Percentiles rank a stretch among this genome's conserved stretches.
These are phyloP conservation scores for Penicillium tannophilum DNA, from an alignment of 495 filamentous ascomycete species.

Conservation along the genomic window DNA sequence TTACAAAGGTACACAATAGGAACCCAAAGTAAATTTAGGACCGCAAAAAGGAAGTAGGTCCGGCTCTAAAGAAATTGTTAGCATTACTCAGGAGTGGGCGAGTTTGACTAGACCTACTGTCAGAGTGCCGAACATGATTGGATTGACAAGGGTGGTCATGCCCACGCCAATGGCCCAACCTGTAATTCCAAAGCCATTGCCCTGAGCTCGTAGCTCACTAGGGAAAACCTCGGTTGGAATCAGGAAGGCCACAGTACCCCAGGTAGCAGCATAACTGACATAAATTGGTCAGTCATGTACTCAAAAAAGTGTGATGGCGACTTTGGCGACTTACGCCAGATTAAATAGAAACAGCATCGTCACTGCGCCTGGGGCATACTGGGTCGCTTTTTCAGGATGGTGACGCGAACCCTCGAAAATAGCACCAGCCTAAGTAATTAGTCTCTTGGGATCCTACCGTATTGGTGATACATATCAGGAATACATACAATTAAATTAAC, in stretches of 20 bases:
- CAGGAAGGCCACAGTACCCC: conserved; percentile 54
- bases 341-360: conserved; percentile 58
- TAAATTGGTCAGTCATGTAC: not conserved
- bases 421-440: conserved; percentile 33
- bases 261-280: conserved; percentile 52
- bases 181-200: conserved; percentile 58
- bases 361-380: conserved; percentile 49
- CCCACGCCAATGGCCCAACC: conserved; percentile 61
- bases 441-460: not conserved
- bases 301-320: not conserved
- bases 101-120: conserved; percentile 17
- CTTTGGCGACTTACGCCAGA: conserved; percentile 32
- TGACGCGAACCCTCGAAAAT: conserved; percentile 42
- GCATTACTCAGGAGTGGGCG: not conserved
- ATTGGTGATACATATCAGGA: not conserved
- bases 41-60: conserved; percentile 57
- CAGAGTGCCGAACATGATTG: conserved; percentile 50
- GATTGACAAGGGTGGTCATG: conserved; percentile 55
- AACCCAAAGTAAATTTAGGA: conserved; percentile 56
- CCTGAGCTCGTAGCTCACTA: conserved; percentile 53
- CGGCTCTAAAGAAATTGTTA: conserved; percentile 32
- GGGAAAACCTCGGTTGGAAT: conserved; percentile 56
- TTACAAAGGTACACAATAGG: conserved; percentile 51
- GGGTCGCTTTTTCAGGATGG: conserved; percentile 29
- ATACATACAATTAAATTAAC: conserved; percentile 38